phyloP scores from a whole-genome alignment of 2,329 filamentous ascomycete genomes.

The Stemphylium beticola region DNA sequence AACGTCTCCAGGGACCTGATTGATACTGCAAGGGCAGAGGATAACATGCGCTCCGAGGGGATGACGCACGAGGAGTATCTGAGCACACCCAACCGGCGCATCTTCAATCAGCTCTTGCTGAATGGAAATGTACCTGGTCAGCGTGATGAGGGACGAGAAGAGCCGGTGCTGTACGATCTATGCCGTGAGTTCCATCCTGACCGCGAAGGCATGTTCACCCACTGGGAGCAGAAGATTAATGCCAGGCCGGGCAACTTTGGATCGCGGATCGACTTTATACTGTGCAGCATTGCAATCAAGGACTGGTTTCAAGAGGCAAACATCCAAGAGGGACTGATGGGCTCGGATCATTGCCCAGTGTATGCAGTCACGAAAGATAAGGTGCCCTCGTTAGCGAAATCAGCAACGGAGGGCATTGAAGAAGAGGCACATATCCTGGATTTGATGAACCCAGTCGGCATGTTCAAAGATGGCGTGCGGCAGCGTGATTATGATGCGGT shows the following conservation, averaged over 20 bases:
- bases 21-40: conserved; percentile 77
- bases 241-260: conserved; percentile 95
- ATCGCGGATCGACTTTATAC: conserved; percentile 89
- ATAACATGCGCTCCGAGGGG: conserved; percentile 73
- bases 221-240: conserved; percentile 95
- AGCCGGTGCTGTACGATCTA: conserved; percentile 80
- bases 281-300: conserved; percentile 80
- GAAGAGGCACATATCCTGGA: conserved; percentile 66
- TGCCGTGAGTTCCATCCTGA: conserved; percentile 80
- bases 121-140: conserved; percentile 71
- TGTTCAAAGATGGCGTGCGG: conserved; percentile 72
- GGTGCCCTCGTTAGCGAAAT: conserved; percentile 53
- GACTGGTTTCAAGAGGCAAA: conserved; percentile 80
- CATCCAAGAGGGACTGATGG: conserved; percentile 92
- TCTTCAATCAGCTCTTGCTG: conserved; percentile 86
- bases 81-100: conserved; percentile 70
- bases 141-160: conserved; percentile 72
- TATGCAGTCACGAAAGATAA: conserved; percentile 74
- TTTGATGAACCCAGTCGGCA: conserved; percentile 76
- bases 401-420: conserved; percentile 42
- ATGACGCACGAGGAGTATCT: conserved; percentile 75
- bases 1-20: conserved; percentile 75
- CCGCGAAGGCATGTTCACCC: conserved; percentile 92
- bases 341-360: conserved; percentile 96
- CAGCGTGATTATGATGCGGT: conserved; percentile 66